Evolutionary conservation across 2,329 filamentous ascomycete species (phyloP).

Genomic region (Penicillium sp.): DNA sequence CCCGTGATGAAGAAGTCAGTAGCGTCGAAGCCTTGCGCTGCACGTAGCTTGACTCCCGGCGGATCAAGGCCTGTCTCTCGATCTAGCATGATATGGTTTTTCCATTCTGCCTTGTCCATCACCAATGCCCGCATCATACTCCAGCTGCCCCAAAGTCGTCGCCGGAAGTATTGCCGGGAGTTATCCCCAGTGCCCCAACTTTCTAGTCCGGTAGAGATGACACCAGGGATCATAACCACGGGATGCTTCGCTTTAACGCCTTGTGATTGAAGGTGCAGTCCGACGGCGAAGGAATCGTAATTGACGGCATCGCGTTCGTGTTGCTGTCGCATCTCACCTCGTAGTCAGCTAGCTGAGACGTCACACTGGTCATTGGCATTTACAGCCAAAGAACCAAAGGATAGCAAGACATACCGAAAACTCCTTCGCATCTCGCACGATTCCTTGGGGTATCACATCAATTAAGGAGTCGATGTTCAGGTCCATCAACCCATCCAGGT

Average conservation of each 20-base stretch:
- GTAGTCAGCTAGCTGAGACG: conserved; percentile 14
- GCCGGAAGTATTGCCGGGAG: conserved; percentile 89
- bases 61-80: conserved; percentile 89
- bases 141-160: conserved; percentile 96
- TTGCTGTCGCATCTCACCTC: conserved; percentile 53
- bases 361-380: background rate
- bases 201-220: conserved; percentile 95
- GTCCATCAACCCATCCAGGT: conserved; percentile 71
- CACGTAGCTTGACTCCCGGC: conserved; percentile 83
- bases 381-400: background rate
- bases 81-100: conserved; percentile 95
- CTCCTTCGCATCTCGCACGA: conserved; percentile 84
- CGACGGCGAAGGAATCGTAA: conserved; percentile 93
- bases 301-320: conserved; percentile 85
- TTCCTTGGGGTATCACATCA: conserved; percentile 83
- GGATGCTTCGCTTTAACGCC: conserved; percentile 83
- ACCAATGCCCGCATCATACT: conserved; percentile 97
- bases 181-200: conserved; percentile 90
- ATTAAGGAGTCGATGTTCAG: conserved; percentile 82
- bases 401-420: conserved; percentile 66
- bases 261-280: conserved; percentile 77
- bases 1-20: conserved; percentile 82
- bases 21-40: conserved; percentile 95
- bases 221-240: conserved; percentile 95
- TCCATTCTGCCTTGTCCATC: conserved; percentile 92